These are phyloP conservation scores for Curvularia sp. DNA, from an alignment of 2,329 filamentous ascomycete genomes.

Conservation along the genomic window DNA sequence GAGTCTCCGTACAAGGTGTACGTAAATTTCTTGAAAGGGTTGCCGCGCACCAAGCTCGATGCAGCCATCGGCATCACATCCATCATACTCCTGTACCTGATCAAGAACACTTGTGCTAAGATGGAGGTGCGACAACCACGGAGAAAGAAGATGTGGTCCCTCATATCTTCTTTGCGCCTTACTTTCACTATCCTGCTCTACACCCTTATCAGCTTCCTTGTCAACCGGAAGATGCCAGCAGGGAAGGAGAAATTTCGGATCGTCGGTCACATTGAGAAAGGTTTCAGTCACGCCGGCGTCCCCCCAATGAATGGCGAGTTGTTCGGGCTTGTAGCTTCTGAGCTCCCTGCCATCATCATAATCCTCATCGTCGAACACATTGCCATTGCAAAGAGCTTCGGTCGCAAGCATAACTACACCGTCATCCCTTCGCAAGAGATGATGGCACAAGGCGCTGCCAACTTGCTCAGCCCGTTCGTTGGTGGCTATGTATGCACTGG, in stretches of 20 bases:
- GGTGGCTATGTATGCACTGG: slow-evolving; percentile 89
- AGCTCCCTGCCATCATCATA: slow-evolving; percentile 84
- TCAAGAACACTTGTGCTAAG: slow-evolving; percentile 62
- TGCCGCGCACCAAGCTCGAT: slow-evolving; percentile 73
- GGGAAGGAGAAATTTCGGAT: slow-evolving; percentile 67
- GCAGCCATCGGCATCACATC: slow-evolving; percentile 89
- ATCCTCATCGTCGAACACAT: slow-evolving; percentile 94
- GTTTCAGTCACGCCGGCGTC: slow-evolving; percentile 78
- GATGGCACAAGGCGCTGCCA: slow-evolving; percentile 87
- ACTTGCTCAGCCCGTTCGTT: slow-evolving; percentile 84
- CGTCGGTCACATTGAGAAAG: slow-evolving; percentile 76
- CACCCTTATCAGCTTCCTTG: slow-evolving; percentile 84
- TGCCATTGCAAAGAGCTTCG: slow-evolving; percentile 93
- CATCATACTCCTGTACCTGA: slow-evolving; percentile 74
- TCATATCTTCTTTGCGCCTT: slow-evolving; percentile 83
- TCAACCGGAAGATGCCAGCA: slow-evolving; percentile 60
- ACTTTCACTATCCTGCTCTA: slow-evolving; percentile 89
- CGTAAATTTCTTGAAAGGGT: slow-evolving; percentile 78
- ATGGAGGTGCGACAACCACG: slow-evolving; percentile 71
- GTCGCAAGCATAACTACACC: slow-evolving; percentile 88
- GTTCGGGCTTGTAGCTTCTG: slow-evolving; percentile 68
- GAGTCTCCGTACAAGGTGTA: slow-evolving; percentile 81
- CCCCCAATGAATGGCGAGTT: slow-evolving; percentile 71
- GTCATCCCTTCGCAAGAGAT: slow-evolving; percentile 94
- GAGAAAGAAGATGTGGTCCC: slow-evolving; percentile 78